These are phyloP conservation scores for Eimeria brunetti DNA, from an alignment of 169 alveolate species.

Conservation along the genomic window DNA sequence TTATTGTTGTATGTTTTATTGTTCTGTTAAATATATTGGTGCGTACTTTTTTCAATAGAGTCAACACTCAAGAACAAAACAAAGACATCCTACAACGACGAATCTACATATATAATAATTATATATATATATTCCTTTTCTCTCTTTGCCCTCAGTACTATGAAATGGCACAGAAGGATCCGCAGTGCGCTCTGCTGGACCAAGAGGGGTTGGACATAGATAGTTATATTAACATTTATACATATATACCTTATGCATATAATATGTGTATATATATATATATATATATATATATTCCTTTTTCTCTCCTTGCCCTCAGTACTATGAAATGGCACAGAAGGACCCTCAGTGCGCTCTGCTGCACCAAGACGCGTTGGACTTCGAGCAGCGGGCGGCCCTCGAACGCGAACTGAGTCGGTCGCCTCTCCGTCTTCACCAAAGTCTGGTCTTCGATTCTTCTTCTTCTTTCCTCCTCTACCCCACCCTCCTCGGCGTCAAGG, in stretches of 20 bases:
- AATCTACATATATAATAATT: too few relatives aligned
- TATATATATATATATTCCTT: background rate
- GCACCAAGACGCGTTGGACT: constrained; percentile 94
- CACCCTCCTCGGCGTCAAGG: constrained; percentile 95
- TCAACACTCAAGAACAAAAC: too few relatives aligned
- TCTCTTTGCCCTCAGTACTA: constrained; percentile 84
- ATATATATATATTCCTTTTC: background rate
- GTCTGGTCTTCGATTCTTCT: constrained; percentile 96
- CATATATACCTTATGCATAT: background rate
- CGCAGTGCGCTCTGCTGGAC: constrained; percentile 86
- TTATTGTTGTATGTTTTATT: background rate
- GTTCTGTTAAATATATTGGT: too few relatives aligned
- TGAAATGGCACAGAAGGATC: constrained; percentile 92
- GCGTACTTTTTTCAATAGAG: too few relatives aligned
- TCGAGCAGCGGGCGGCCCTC: constrained; percentile 93
- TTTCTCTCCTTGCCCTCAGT: constrained; percentile 72
- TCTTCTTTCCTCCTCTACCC: constrained; percentile 95
- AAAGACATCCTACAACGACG: too few relatives aligned
- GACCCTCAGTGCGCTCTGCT: constrained; percentile 87
- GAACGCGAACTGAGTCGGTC: constrained; percentile 93
- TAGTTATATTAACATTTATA: background rate
- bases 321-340: constrained; percentile 91
- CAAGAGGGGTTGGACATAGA: constrained; percentile 91
- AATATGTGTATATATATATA: background rate
- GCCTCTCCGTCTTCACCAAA: constrained; percentile 85